A percentile compares a stretch with the other conserved stretches of the same genome.
Evolutionary conservation across 1,139 yeast genomes (phyloP).

Genomic region (Suhomyces taliae): DNA sequence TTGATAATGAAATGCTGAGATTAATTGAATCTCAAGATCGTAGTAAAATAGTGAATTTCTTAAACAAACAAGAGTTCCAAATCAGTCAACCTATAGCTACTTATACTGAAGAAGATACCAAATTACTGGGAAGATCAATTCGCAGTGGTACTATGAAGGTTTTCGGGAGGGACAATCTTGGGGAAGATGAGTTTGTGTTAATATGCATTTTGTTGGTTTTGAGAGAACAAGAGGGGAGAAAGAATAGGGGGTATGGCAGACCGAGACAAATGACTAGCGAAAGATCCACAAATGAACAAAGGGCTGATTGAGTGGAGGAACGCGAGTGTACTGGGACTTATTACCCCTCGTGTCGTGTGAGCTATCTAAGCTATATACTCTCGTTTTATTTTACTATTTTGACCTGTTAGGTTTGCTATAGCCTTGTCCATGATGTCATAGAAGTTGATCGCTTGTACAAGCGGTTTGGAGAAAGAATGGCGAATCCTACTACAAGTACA

Average conservation of each 20-base stretch:
- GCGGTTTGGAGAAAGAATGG: too few relatives aligned
- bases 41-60: conserved; percentile 12
- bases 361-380: too few relatives aligned
- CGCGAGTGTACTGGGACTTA: too few relatives aligned
- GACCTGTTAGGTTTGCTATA: too few relatives aligned
- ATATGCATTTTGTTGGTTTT: conserved; percentile 34
- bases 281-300: background rate
- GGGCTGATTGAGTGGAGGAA: background rate
- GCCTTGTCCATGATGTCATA: too few relatives aligned
- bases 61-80: conserved; percentile 16
- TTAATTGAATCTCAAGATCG: conserved; percentile 15
- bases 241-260: conserved; percentile 36
- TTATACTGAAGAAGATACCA: conserved; percentile 31
- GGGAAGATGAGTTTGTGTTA: conserved; percentile 27
- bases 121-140: conserved; percentile 22
- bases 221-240: conserved; percentile 40
- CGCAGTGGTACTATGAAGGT: conserved; percentile 33
- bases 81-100: conserved; percentile 34
- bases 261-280: conserved; percentile 14
- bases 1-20: conserved; percentile 8
- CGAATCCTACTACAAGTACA: too few relatives aligned
- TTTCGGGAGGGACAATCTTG: conserved; percentile 22
- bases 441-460: too few relatives aligned
- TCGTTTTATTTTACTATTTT: too few relatives aligned
- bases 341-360: too few relatives aligned